A percentile compares a stretch with the other conserved stretches of the same genome.
phyloP scores from a whole-genome alignment of 768 basidiomycete species.

The Phlebiopsis gigantea region DNA sequence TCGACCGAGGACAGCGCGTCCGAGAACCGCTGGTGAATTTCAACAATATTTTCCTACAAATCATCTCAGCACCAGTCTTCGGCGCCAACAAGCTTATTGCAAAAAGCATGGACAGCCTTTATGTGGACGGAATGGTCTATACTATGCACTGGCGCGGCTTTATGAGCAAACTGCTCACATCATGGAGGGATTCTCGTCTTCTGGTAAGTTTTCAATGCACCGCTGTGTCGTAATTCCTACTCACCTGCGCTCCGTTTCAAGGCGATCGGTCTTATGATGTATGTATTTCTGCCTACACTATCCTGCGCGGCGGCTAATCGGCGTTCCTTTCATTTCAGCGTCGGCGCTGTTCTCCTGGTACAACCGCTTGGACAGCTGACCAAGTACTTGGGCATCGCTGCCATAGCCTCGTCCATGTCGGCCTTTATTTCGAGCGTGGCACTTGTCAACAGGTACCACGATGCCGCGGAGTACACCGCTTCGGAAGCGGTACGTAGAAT shows the following conservation, averaged over 20 bases:
- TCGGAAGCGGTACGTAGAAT: constrained; percentile 9
- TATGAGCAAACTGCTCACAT: constrained; percentile 5
- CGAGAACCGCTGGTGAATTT: not conserved
- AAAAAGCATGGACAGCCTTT: constrained; percentile 15
- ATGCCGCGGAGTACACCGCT: constrained; percentile 9
- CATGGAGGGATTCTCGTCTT: constrained; percentile 17
- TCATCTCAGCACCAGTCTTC: constrained; percentile 13
- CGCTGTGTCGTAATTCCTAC: not conserved
- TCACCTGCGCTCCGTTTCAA: not conserved
- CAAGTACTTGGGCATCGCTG: constrained; percentile 7
- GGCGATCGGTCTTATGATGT: constrained; percentile 13
- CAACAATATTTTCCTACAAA: not conserved
- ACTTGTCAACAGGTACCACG: constrained; percentile 12
- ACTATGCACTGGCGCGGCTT: constrained; percentile 21
- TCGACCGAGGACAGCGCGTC: constrained; percentile 17
- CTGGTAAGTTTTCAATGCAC: constrained; percentile 6
- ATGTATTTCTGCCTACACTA: not conserved
- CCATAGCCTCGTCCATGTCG: constrained; percentile 4
- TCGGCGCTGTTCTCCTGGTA: not conserved
- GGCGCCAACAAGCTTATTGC: constrained; percentile 9
- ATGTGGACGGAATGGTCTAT: constrained; percentile 20
- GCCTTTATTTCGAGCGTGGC: constrained; percentile 6
- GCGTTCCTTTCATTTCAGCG: not conserved
- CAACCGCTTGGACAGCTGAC: not conserved
- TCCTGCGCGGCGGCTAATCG: not conserved